phyloP scores from a whole-genome alignment of 148 eudicot genomes.

The Vaccinium corymbosum region DNA sequence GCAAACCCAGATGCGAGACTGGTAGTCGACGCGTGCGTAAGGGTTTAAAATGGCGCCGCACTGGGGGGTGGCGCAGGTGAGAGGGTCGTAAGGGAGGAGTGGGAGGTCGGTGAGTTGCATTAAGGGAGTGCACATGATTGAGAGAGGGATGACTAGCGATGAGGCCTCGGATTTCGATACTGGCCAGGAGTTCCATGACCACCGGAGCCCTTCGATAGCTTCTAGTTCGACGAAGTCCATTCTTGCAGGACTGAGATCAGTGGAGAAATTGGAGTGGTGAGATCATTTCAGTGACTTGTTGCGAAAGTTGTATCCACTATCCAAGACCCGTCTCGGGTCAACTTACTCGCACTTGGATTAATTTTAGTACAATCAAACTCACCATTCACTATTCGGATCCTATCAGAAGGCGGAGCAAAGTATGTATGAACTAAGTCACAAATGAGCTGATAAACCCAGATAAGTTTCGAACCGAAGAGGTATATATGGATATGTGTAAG shows the following conservation, averaged over 20 bases:
- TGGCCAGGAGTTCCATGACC: slow-evolving; percentile 99
- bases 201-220: slow-evolving; percentile 81
- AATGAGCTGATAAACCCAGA: no score
- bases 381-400: no score
- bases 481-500: no score
- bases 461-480: no score
- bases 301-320: background rate
- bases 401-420: no score
- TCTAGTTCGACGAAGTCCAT: slow-evolving; percentile 91
- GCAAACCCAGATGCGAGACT: slow-evolving; percentile 76
- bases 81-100: slow-evolving; percentile 67
- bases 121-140: slow-evolving; percentile 74
- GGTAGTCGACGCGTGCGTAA: slow-evolving; percentile 84
- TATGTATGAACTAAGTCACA: no score
- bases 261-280: background rate
- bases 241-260: background rate
- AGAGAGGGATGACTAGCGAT: slow-evolving; percentile 61
- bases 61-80: slow-evolving; percentile 35
- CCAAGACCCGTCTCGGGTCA: no score
- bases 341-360: no score
- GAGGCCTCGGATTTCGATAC: slow-evolving; percentile 42
- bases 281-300: background rate
- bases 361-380: no score
- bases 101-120: slow-evolving; percentile 73
- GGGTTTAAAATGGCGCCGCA: slow-evolving; percentile 84